Conservation (phyloP, 768 basidiomycete species). For the Panaeolus papilionaceus region DNA sequence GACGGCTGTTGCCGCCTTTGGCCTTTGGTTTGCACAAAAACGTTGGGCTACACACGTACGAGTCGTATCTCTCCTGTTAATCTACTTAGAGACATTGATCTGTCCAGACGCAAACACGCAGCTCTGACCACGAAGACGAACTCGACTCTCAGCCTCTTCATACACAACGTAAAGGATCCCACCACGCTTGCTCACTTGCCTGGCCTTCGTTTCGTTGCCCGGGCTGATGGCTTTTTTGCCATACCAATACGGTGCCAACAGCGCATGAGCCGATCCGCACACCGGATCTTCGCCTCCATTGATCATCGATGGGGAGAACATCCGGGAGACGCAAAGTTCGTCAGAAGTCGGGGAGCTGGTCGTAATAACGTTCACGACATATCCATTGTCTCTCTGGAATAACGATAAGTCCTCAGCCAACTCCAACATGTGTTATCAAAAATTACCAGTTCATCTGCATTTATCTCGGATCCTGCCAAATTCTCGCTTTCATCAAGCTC, state of each 20-base stretch:
- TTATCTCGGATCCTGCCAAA: constrained; percentile 36
- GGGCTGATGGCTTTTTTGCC: constrained; percentile 38
- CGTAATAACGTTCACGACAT: constrained; percentile 46
- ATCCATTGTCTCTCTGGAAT: constrained; percentile 40
- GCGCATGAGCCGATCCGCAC: constrained; percentile 59
- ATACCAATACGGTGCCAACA: constrained; percentile 57
- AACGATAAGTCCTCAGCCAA: constrained; percentile 7
- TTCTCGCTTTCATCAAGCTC: constrained; percentile 49
- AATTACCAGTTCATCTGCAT: constrained; percentile 43
- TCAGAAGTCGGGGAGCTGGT: constrained; percentile 35
- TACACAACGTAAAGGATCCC: constrained; percentile 50
- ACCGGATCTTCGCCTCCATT: constrained; percentile 53
- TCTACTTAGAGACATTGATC: constrained; percentile 24
- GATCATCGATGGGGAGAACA: constrained; percentile 49
- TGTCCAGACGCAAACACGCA: constrained; percentile 41
- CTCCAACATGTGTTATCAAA: background rate
- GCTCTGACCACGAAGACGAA: constrained; percentile 45
- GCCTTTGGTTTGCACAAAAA: no score
- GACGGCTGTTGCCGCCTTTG: background rate
- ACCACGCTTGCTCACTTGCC: constrained; percentile 57
- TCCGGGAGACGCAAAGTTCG: constrained; percentile 52
- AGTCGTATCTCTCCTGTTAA: background rate
- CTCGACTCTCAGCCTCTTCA: constrained; percentile 35
- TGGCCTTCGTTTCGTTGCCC: constrained; percentile 45
- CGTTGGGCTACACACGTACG: no score